Percentiles rank a stretch among this genome's conserved stretches.
These are phyloP conservation scores for Vitis rotundifolia DNA, from an alignment of 164 flowering plant species.

Conservation along the genomic window DNA sequence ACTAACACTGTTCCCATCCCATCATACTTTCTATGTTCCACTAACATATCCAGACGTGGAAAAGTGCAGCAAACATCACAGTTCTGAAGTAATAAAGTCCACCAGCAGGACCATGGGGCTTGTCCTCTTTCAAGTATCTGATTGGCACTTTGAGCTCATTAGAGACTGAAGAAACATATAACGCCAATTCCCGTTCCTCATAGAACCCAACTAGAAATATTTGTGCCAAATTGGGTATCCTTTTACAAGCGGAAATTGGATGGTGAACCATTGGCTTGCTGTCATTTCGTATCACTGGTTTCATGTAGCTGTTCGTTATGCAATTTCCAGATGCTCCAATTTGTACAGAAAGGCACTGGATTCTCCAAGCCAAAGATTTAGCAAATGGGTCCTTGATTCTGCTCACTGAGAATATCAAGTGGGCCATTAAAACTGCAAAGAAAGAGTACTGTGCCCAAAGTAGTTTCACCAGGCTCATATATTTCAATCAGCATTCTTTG, in stretches of 20 bases:
- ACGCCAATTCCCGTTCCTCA: constrained; percentile 89
- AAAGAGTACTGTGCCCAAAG: no score
- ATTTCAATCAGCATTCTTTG: no score
- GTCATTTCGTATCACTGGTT: no score
- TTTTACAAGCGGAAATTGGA: constrained; percentile 93
- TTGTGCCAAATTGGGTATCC: constrained; percentile 84
- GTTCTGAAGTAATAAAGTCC: constrained; percentile 87
- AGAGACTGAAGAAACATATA: constrained; percentile 85
- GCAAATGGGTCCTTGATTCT: no score
- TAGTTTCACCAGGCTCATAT: no score
- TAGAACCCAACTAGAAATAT: constrained; percentile 88
- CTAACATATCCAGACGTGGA: constrained; percentile 85
- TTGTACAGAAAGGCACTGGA: no score
- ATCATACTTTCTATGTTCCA: constrained; percentile 79
- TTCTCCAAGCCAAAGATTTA: no score
- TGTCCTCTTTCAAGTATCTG: constrained; percentile 93
- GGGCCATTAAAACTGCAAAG: no score
- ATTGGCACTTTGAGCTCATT: constrained; percentile 92
- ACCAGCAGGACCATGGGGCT: constrained; percentile 96
- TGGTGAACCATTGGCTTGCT: constrained; percentile 83
- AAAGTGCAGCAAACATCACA: constrained; percentile 96
- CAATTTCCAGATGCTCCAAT: no score
- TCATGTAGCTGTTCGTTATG: no score
- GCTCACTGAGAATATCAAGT: no score
- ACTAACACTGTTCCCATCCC: constrained; percentile 95